phyloP scores from a whole-genome alignment of 345 rosid species.

The Angophora floribunda region DNA sequence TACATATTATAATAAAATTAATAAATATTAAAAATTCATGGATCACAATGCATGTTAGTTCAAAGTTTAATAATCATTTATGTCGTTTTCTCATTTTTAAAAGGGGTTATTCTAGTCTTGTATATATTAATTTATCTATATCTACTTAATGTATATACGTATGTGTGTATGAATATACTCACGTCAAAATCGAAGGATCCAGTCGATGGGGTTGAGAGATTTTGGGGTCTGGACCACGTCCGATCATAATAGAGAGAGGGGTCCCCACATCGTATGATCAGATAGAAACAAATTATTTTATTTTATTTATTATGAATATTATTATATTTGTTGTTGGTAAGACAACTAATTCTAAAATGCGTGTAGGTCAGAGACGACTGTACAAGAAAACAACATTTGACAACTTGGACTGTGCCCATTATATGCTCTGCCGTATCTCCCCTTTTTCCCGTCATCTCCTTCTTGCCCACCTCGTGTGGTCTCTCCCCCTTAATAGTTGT shows the following conservation, averaged over 20 bases:
- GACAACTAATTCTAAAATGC: neutral
- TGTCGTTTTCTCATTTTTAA: neutral
- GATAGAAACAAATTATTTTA: neutral
- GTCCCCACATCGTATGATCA: neutral
- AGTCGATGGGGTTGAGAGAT: neutral
- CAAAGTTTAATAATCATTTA: too few relatives aligned
- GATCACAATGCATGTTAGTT: too few relatives aligned
- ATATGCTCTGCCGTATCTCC: neutral
- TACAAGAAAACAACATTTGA: neutral
- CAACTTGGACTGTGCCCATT: neutral
- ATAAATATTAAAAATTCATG: too few relatives aligned
- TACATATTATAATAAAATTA: too few relatives aligned
- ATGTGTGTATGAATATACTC: neutral
- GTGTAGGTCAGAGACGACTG: neutral
- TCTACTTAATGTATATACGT: neutral
- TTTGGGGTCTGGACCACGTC: neutral
- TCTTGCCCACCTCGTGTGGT: neutral
- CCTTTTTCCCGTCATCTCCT: neutral
- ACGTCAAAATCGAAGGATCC: neutral
- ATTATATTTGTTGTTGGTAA: neutral
- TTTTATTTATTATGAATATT: neutral
- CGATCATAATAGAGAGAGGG: neutral
- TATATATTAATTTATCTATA: neutral
- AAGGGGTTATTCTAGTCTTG: neutral
- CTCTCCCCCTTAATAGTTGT: neutral